Percentiles rank a stretch among this genome's conserved stretches.
Evolutionary conservation across 805 yeast species (phyloP).

Genomic region (Sporopachydermia quercuum): DNA sequence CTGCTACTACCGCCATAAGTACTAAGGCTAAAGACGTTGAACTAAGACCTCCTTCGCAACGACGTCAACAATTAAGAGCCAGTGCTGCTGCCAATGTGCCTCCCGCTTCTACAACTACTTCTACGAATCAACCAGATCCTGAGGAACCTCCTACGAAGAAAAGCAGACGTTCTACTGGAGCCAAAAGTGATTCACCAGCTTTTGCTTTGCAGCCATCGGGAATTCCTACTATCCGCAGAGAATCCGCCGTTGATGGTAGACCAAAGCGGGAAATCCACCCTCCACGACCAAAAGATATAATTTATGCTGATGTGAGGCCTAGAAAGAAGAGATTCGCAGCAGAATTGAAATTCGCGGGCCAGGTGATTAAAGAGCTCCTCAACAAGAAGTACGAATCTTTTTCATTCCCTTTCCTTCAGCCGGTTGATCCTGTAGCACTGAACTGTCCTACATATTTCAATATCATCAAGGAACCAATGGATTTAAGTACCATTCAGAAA

Average conservation of each 20-base stretch:
- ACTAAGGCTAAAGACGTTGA: conserved; percentile 7
- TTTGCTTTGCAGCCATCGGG: conserved; percentile 27
- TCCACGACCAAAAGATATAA: conserved; percentile 86
- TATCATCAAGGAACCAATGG: conserved; percentile 88
- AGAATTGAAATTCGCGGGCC: conserved; percentile 76
- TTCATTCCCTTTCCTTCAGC: conserved; percentile 81
- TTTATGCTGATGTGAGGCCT: conserved; percentile 73
- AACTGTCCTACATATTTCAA: conserved; percentile 85
- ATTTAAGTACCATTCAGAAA: conserved; percentile 67
- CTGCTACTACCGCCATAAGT: conserved; percentile 8
- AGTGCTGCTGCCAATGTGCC: conserved; percentile 6
- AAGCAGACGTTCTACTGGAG: conserved; percentile 5
- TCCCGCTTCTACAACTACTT: conserved; percentile 11
- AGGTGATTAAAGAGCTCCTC: conserved; percentile 64
- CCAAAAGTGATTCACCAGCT: conserved; percentile 10
- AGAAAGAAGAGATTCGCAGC: conserved; percentile 83
- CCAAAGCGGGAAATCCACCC: conserved; percentile 96
- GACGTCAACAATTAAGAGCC: conserved; percentile 5
- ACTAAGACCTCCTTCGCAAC: conserved; percentile 23
- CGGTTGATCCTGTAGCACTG: conserved; percentile 91
- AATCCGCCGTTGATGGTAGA: conserved; percentile 59
- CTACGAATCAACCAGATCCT: conserved; percentile 13
- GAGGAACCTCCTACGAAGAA: conserved; percentile 9
- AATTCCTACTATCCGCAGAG: conserved; percentile 56
- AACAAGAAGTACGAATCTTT: conserved; percentile 74